Base-by-base conservation (phyloP, 129 eudicot species). In the Chrysanthemum lavandulifolium region DNA sequence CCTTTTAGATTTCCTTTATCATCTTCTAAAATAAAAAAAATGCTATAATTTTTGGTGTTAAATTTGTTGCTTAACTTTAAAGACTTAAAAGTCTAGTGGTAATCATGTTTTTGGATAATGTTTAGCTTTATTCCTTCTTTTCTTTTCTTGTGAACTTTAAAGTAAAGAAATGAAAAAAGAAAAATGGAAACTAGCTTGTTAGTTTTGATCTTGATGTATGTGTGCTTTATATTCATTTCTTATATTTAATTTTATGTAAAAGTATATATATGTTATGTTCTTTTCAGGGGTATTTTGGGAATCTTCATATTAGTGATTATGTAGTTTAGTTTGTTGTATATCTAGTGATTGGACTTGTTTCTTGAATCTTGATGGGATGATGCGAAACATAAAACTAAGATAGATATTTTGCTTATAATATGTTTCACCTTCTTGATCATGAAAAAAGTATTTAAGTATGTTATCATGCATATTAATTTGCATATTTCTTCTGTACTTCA, bases 271-370 rank as follows among this genome's bases (percentile, higher is more conserved):
- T 60, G 59, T 10, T 62, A 31, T 49, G 61, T 67, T 23, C 68
- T 49, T 76, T 76, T 67, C 14, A 9, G 33, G 61, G 80, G 74
- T 76, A 76, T 57, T 76, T 76, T 76, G 59, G 68, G 74, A 76
- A 67, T 67, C 58, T 68, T 56, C 14, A 55, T 57, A 27, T 75
- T 21, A 12, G 19, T 19, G 40, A 31, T 11, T 64, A 47, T 51
- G 13, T 65, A 33, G 72, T 45, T 62, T 54, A 71, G 68, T 69
- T 47, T 31, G 14, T 59, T 7, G 23, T 13, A 31, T 61, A 67
- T 67, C 15, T 76, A 55, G 36, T 25, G 58, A 67, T 57, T 47
- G 67, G 59, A 75, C 73, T 75, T 67, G 68, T 27, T 58, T 48
- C 18, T 36, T 56, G 12, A 49, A 25, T 68, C 51, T 10, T 57